These are phyloP conservation scores for Capronia coronata DNA, from an alignment of 2,329 filamentous ascomycete species.

Conservation along the genomic window DNA sequence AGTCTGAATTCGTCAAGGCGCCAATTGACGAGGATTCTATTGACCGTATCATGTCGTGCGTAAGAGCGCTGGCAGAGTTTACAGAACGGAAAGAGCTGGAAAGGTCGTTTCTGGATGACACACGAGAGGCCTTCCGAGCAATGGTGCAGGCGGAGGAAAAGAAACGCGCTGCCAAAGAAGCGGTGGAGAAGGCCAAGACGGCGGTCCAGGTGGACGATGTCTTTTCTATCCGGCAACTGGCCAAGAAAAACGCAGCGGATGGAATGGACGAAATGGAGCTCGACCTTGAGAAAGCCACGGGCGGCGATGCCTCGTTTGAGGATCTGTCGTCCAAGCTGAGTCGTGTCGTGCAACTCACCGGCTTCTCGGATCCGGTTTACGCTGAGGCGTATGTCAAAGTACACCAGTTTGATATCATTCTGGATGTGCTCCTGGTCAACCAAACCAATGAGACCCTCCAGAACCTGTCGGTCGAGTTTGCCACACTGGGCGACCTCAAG, in stretches of 20 bases:
- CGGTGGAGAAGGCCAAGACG: constrained; percentile 83
- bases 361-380: constrained; percentile 96
- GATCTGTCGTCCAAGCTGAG: constrained; percentile 90
- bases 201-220: constrained; percentile 95
- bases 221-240: constrained; percentile 83
- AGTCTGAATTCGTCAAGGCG: constrained; percentile 97
- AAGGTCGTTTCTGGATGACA: constrained; percentile 88
- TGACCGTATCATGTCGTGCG: constrained; percentile 97
- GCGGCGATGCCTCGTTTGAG: constrained; percentile 75
- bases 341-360: constrained; percentile 91
- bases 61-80: constrained; percentile 86
- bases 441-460: constrained; percentile 95
- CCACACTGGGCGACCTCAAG: constrained; percentile 95
- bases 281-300: constrained; percentile 89
- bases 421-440: constrained; percentile 94
- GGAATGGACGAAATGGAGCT: constrained; percentile 78
- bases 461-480: constrained; percentile 95
- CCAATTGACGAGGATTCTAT: constrained; percentile 96
- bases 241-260: constrained; percentile 80
- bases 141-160: constrained; percentile 98
- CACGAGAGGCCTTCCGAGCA: constrained; percentile 86
- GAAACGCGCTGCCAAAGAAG: constrained; percentile 93
- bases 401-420: constrained; percentile 95
- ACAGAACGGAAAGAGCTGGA: constrained; percentile 83
- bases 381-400: constrained; percentile 99